Percentiles rank a stretch among this genome's conserved stretches.
Evolutionary conservation across 176 grass and related monocot species (phyloP).

Genomic region (Coix lacrymajobi): DNA sequence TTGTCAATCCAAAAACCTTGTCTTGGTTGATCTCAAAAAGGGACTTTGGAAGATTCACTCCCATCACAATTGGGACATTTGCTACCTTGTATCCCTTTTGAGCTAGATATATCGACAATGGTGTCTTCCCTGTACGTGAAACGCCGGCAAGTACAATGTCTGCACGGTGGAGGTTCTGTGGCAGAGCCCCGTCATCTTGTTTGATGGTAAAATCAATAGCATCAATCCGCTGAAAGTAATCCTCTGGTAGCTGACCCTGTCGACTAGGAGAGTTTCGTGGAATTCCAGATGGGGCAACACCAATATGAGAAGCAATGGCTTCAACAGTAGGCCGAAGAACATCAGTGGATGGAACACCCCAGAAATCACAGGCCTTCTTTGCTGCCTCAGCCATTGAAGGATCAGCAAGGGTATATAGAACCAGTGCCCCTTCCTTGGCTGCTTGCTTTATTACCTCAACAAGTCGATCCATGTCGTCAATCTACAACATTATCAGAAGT

Average conservation of each 20-base stretch:
- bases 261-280: slow-evolving; percentile 68
- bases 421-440: slow-evolving; percentile 75
- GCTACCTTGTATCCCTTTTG: slow-evolving; percentile 98
- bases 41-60: slow-evolving; percentile 64
- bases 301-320: slow-evolving; percentile 86
- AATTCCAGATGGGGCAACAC: slow-evolving; percentile 91
- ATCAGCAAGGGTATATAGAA: slow-evolving; percentile 94
- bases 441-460: slow-evolving; percentile 93
- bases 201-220: slow-evolving; percentile 98
- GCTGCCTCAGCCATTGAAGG: slow-evolving; percentile 70
- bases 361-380: slow-evolving; percentile 79
- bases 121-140: slow-evolving; percentile 96
- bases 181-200: slow-evolving; percentile 92
- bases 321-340: slow-evolving; percentile 84
- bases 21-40: slow-evolving; percentile 71
- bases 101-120: slow-evolving; percentile 87
- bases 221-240: slow-evolving; percentile 85
- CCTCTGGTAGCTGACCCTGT: slow-evolving; percentile 52
- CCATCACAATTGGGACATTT: slow-evolving; percentile 91
- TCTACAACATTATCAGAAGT: slow-evolving; percentile 39
- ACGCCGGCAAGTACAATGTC: slow-evolving; percentile 86
- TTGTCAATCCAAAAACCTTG: slow-evolving; percentile 87
- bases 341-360: slow-evolving; percentile 60
- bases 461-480: slow-evolving; percentile 62
- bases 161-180: slow-evolving; percentile 66